Conservation (phyloP, 2,329 filamentous ascomycete species). For the Claviceps sp. region DNA sequence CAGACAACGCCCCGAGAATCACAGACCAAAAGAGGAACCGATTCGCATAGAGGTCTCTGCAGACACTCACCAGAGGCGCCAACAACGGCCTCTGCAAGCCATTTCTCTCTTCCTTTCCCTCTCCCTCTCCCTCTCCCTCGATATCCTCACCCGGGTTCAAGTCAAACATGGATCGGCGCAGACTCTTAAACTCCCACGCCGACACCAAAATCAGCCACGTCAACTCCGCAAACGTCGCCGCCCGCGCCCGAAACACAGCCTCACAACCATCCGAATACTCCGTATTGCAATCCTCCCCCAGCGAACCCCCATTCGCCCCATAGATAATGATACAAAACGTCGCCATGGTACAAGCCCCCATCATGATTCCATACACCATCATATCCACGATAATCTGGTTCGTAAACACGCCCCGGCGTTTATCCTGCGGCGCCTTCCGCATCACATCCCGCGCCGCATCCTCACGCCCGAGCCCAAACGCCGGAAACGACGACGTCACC, state of each 20-base stretch:
- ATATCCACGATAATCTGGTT: conserved; percentile 67
- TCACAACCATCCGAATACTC: conserved; percentile 40
- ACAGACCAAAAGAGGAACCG: conserved; percentile 58
- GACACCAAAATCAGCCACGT: conserved; percentile 63
- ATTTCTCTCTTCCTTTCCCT: neutral
- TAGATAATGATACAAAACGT: conserved; percentile 54
- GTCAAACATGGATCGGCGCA: conserved; percentile 57
- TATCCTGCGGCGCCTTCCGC: conserved; percentile 62
- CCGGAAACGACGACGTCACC: conserved; percentile 76
- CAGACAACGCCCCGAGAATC: conserved; percentile 43
- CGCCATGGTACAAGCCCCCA: conserved; percentile 53
- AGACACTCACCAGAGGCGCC: conserved; percentile 30
- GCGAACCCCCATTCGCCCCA: conserved; percentile 38
- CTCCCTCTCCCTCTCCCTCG: neutral
- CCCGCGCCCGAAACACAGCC: conserved; percentile 55
- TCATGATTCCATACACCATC: conserved; percentile 64
- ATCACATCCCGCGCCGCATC: conserved; percentile 64
- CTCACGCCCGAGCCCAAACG: conserved; percentile 79
- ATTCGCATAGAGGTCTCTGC: conserved; percentile 55
- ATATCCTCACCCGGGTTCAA: conserved; percentile 39
- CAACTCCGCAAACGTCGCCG: conserved; percentile 58
- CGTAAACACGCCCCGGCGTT: conserved; percentile 58
- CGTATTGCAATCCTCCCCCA: conserved; percentile 52
- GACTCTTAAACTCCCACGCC: conserved; percentile 66
- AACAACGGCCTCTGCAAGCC: neutral